Conservation (phyloP, 2,329 filamentous ascomycete genomes). For the Xylariales sp. region DNA sequence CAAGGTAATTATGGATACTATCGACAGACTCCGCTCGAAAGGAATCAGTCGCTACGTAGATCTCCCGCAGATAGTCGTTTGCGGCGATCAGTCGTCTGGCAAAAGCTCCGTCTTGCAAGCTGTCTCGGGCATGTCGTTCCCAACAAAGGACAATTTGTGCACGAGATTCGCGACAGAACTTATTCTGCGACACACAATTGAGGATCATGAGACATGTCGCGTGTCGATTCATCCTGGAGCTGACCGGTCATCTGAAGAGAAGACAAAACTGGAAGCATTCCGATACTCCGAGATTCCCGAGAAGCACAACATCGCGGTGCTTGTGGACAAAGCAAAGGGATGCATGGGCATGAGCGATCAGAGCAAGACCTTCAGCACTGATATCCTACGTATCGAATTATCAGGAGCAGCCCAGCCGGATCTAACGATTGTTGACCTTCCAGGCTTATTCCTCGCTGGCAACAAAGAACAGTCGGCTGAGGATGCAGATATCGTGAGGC, state of each 20-base stretch:
- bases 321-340: conserved; percentile 32
- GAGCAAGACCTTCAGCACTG: conserved; percentile 32
- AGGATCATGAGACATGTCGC: conserved; percentile 22
- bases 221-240: conserved; percentile 29
- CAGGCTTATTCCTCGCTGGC: conserved; percentile 45
- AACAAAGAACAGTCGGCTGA: conserved; percentile 37
- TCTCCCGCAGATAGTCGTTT: conserved; percentile 47
- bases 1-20: conserved; percentile 27
- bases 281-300: conserved; percentile 7
- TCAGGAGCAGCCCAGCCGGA: conserved; percentile 39
- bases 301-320: conserved; percentile 18
- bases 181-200: conserved; percentile 41
- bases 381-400: conserved; percentile 43
- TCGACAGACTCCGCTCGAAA: conserved; percentile 30
- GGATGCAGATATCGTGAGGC: conserved; percentile 37
- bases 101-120: conserved; percentile 62
- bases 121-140: conserved; percentile 56
- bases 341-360: conserved; percentile 13
- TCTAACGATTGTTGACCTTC: conserved; percentile 54
- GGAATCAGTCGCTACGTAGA: conserved; percentile 31
- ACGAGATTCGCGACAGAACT: conserved; percentile 61
- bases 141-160: conserved; percentile 51
- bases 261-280: conserved; percentile 14
- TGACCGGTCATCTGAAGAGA: conserved; percentile 23
- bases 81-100: conserved; percentile 55